phyloP scores from a whole-genome alignment of 495 filamentous ascomycete genomes.

The Aspergillus hancockii region DNA sequence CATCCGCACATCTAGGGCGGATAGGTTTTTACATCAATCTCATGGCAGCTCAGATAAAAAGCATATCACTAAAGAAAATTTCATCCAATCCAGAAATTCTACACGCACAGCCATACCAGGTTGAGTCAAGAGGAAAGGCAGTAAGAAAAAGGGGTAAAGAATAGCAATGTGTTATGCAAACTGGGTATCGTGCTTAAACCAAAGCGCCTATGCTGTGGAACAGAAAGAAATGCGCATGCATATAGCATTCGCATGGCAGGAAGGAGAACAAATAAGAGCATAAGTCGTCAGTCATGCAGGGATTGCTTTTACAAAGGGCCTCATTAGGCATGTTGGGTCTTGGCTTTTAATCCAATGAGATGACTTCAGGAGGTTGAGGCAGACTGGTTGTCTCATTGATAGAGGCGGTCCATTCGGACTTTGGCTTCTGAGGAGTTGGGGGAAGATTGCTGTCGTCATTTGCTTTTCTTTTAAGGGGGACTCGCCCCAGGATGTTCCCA shows the following conservation, averaged over 20 bases:
- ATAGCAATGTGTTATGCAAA: conserved; percentile 5
- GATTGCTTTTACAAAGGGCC: not conserved
- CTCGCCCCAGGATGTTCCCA: not conserved
- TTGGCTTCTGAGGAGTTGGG: conserved; percentile 16
- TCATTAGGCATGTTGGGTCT: not conserved
- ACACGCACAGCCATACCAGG: not conserved
- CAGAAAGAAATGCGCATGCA: not conserved
- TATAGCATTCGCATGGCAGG: not conserved
- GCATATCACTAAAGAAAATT: not conserved
- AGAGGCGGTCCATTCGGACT: conserved; percentile 12
- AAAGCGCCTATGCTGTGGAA: not conserved
- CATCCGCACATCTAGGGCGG: not conserved
- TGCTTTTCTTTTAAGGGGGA: conserved; percentile 11
- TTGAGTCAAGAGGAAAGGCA: not conserved
- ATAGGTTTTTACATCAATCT: not conserved
- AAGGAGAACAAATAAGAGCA: not conserved
- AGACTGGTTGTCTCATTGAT: not conserved
- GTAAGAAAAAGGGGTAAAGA: conserved; percentile 2
- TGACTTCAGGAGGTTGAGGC: conserved; percentile 25
- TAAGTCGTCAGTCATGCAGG: not conserved
- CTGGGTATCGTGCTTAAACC: not conserved
- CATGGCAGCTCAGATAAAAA: not conserved
- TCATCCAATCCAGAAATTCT: not conserved
- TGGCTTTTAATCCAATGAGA: conserved; percentile 33
- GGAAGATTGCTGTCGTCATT: not conserved